Percentiles rank a stretch among this genome's conserved stretches.
Conservation (phyloP, 192 early-diverging fungal genomes). For the Diversispora eburnea region DNA sequence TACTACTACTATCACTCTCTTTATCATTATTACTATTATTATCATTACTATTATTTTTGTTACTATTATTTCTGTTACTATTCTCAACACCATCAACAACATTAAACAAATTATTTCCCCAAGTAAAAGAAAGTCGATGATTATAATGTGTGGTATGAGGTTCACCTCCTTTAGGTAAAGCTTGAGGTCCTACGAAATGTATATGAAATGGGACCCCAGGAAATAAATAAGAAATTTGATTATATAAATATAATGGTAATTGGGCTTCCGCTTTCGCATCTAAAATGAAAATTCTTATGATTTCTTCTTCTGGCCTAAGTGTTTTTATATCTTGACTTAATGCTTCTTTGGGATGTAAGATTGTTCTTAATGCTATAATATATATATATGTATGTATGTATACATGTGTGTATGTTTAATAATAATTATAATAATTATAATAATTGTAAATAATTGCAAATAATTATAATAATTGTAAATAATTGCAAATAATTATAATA, state of each 20-base stretch:
- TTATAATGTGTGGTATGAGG: constrained; percentile 45
- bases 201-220: constrained; percentile 70
- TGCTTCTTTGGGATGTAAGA: constrained; percentile 36
- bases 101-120: constrained; percentile 63
- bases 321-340: background rate
- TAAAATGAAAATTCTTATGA: constrained; percentile 26
- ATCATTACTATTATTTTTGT: too few relatives aligned
- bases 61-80: too few relatives aligned
- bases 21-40: too few relatives aligned
- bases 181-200: constrained; percentile 78
- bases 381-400: background rate
- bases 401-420: too few relatives aligned
- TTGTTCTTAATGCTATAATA: constrained; percentile 36
- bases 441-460: too few relatives aligned
- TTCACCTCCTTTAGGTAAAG: constrained; percentile 23
- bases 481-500: too few relatives aligned
- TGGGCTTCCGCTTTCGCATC: constrained; percentile 73
- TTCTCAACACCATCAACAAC: constrained; percentile 47
- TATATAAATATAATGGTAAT: constrained; percentile 71
- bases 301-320: background rate
- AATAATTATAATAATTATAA: too few relatives aligned
- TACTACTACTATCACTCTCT: too few relatives aligned
- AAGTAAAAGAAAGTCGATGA: constrained; percentile 65
- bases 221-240: constrained; percentile 70
- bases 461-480: too few relatives aligned